Conservation (phyloP, 2,329 filamentous ascomycete genomes). For the Chalara sp. region DNA sequence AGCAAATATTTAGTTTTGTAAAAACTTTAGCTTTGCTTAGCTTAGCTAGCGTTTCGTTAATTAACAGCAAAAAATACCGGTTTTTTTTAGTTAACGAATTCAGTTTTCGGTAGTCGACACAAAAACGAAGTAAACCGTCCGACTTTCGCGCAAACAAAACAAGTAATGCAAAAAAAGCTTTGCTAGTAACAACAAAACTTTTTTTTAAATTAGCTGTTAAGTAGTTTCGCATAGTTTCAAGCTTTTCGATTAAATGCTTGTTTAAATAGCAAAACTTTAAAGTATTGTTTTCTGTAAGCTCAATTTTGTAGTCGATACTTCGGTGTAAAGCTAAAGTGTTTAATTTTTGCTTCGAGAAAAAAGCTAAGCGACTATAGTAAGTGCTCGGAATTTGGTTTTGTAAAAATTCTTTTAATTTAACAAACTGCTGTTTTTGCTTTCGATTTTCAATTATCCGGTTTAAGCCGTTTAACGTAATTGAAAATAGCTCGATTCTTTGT, state of each 20-base stretch:
- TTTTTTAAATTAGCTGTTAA: too few relatives aligned
- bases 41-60: not conserved
- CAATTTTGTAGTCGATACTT: not conserved
- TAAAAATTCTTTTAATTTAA: not conserved
- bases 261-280: too few relatives aligned
- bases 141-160: not conserved
- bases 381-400: not conserved
- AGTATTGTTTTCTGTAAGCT: too few relatives aligned
- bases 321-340: not conserved
- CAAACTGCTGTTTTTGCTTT: not conserved
- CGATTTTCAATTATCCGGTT: not conserved
- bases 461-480: not conserved
- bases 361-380: not conserved
- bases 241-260: not conserved
- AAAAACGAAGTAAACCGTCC: too few relatives aligned
- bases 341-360: not conserved
- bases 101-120: too few relatives aligned
- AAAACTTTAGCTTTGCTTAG: constrained; percentile 1
- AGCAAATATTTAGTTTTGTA: constrained; percentile 4
- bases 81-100: too few relatives aligned
- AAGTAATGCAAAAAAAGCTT: not conserved
- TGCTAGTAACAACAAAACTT: too few relatives aligned
- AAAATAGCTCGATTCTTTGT: not conserved
- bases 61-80: not conserved
- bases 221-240: not conserved